Evolutionary conservation across 495 filamentous ascomycete genomes (phyloP).

Genomic region (Aspergillus olivimuriae): DNA sequence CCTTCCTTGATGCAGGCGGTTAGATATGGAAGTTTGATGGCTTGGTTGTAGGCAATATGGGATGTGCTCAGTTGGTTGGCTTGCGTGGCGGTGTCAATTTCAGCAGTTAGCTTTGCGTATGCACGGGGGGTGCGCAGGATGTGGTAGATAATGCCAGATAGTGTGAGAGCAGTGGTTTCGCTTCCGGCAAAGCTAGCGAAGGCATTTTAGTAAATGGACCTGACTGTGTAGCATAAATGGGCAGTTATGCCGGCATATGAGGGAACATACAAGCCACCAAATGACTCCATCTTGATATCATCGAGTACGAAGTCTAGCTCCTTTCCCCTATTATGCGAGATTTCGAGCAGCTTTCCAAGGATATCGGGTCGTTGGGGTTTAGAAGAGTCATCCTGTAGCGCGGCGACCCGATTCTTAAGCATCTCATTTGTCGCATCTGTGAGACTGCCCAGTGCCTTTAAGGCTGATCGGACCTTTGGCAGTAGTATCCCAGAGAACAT

Average conservation of each 20-base stretch:
- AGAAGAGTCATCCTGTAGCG: not conserved
- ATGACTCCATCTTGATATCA: slow-evolving; percentile 18
- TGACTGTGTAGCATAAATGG: not conserved
- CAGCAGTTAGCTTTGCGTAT: too few relatives aligned
- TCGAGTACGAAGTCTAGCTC: slow-evolving; percentile 12
- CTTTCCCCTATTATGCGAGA: slow-evolving; percentile 7
- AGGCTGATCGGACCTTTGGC: slow-evolving; percentile 7
- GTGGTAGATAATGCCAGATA: slow-evolving; percentile 31
- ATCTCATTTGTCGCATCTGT: slow-evolving; percentile 10
- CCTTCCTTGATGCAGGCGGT: slow-evolving; percentile 33
- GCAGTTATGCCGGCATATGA: not conserved
- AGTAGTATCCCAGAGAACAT: slow-evolving; percentile 13
- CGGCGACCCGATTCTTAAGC: slow-evolving; percentile 7
- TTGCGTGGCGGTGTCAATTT: slow-evolving; percentile 35
- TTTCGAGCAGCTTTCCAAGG: slow-evolving; percentile 11
- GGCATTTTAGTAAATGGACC: not conserved
- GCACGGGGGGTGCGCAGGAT: too few relatives aligned
- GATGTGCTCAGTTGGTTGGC: slow-evolving; percentile 7
- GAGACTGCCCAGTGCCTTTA: slow-evolving; percentile 11
- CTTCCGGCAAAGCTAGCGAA: slow-evolving; percentile 32
- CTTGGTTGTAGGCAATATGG: slow-evolving; percentile 18
- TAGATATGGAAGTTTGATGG: slow-evolving; percentile 33
- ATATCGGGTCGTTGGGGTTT: slow-evolving; percentile 10
- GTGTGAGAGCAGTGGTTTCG: slow-evolving; percentile 45
- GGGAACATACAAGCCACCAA: slow-evolving; percentile 1